Evolutionary conservation across 83 land plant genomes (phyloP), one percentile per base, ranked within the genome.

Genomic region (Picea engelmannii): DNA sequence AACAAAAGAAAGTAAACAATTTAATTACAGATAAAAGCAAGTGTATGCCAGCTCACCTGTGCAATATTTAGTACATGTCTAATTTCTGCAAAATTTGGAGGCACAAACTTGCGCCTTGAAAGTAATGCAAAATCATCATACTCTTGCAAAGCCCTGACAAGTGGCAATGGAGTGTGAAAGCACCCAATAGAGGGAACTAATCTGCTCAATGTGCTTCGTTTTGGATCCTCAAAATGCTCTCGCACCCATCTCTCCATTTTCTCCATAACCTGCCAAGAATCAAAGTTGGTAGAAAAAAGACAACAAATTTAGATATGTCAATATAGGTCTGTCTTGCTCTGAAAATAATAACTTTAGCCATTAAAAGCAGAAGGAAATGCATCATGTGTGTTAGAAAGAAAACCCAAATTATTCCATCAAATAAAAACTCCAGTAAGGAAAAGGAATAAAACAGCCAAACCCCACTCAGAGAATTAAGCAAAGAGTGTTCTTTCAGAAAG

Each of bases 51-150:
- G 42, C n/a, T 52, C 66, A 86, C 88, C 84, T 89, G 91, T 20
- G 90, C 91, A 59, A 89, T 89, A 80, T 87, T 89, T 31, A 89
- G 66, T 40, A 89, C 90, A 76, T 89, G 91, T 18, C 91, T 86
- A 35, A 89, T 84, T 68, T 89, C 91, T 38, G 90, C 90, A 85
- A 88, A 88, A 82, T 88, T 85, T 35, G 90, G 90, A 52, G 88
- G 91, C 9, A 89, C 91, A 81, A 81, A 89, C 61, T 82, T 81
- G 47, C 91, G 83, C 38, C 91, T 71, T n/a, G 91, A 87, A 63
- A 89, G 86, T 7, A 81, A 81, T 11, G 91, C 87, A 52, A 89
- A 89, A 17, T 89, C 88, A 82, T 89, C 91, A 79, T 89, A 89
- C 84, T 89, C 90, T 27, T 84, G 87, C 61, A 89, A 83, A 38